Conservation (phyloP, 163 green algal genomes). For the Scenedesmus sp. region DNA sequence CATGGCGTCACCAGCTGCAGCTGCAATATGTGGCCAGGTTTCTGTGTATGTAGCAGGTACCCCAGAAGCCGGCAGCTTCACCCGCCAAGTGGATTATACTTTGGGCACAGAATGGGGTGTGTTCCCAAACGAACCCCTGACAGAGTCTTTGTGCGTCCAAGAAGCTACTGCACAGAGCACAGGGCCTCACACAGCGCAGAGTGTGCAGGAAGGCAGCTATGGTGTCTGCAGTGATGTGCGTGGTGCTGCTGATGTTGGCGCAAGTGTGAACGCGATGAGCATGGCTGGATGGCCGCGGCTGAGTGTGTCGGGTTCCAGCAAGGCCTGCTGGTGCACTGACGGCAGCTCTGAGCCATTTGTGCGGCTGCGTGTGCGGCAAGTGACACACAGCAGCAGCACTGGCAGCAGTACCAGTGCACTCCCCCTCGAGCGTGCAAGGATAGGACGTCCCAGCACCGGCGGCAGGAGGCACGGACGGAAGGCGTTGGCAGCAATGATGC, state of each 20-base stretch:
- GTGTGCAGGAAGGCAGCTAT: neutral
- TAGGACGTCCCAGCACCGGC: neutral
- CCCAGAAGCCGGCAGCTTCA: neutral
- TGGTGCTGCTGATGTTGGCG: neutral
- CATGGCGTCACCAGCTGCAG: neutral
- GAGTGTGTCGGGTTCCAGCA: neutral
- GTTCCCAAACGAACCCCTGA: neutral
- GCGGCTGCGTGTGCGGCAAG: neutral
- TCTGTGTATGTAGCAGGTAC: neutral
- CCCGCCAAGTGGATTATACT: neutral
- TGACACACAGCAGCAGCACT: conserved; percentile 16
- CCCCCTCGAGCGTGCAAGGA: neutral
- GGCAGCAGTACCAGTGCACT: neutral
- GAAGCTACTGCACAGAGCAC: neutral
- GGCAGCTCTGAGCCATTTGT: neutral
- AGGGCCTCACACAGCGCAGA: neutral
- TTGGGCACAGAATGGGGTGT: neutral
- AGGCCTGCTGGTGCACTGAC: neutral
- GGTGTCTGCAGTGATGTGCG: neutral
- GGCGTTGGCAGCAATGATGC: neutral
- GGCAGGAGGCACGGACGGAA: neutral
- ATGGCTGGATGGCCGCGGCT: neutral
- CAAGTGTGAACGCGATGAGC: neutral
- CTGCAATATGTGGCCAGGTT: neutral
- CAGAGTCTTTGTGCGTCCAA: neutral